Conservation (phyloP, 140 eudicot species). For the Bidens hawaiensis region DNA sequence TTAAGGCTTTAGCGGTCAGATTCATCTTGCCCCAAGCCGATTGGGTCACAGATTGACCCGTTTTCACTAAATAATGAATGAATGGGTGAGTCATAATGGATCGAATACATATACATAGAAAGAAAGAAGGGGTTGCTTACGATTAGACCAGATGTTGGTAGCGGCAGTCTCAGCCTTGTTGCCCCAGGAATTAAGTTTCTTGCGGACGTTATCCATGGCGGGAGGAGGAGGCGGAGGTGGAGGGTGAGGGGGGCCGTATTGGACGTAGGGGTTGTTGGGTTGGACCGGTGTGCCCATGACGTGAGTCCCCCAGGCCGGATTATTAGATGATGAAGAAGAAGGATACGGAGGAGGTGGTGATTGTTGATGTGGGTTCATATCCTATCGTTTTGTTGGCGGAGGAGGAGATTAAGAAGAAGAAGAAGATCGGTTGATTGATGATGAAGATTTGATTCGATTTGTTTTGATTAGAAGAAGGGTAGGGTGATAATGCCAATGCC, state of each 20-base stretch:
- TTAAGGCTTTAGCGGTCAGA: slow-evolving; percentile 57
- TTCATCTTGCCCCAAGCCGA: slow-evolving; percentile 75
- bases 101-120: not conserved
- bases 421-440: not conserved
- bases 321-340: not conserved
- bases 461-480: not conserved
- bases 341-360: not conserved
- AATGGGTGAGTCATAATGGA: not conserved
- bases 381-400: too few species aligned
- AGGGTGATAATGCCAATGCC: not conserved
- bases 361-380: not conserved
- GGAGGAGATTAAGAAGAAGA: not conserved
- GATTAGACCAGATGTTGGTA: slow-evolving; percentile 65
- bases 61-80: slow-evolving; percentile 51
- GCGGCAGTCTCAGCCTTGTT: slow-evolving; percentile 73
- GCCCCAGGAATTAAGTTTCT: slow-evolving; percentile 60
- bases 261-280: slow-evolving; percentile 48
- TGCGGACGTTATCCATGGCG: slow-evolving; percentile 47
- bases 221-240: slow-evolving; percentile 31
- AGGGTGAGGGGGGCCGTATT: slow-evolving; percentile 26
- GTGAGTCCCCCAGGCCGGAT: not conserved
- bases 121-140: too few species aligned
- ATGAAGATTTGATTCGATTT: not conserved
- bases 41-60: slow-evolving; percentile 61
- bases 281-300: not conserved